These are phyloP conservation scores for Colletotrichum sp. DNA, from an alignment of 2,329 filamentous ascomycete genomes.

Conservation along the genomic window DNA sequence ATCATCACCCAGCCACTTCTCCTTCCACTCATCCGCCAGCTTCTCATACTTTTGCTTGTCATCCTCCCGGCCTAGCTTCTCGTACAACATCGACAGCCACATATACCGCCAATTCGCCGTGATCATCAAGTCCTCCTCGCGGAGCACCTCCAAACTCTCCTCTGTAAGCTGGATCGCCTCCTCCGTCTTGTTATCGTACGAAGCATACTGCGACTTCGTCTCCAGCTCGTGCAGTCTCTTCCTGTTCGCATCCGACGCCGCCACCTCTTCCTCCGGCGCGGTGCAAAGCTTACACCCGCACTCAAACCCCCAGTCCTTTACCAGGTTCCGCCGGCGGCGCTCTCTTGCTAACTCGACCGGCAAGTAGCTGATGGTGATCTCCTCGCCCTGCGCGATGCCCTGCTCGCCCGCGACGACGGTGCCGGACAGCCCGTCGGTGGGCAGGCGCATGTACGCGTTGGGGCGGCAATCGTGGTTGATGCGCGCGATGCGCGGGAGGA, in stretches of 20 bases:
- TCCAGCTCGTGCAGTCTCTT: slow-evolving; percentile 27
- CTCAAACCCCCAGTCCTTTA: slow-evolving; percentile 31
- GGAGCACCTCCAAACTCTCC: slow-evolving; percentile 27
- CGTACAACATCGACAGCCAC: slow-evolving; percentile 24
- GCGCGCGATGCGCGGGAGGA: slow-evolving; percentile 27
- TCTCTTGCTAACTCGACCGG: slow-evolving; percentile 24
- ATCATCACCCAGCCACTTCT: not conserved
- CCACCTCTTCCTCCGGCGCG: slow-evolving; percentile 29
- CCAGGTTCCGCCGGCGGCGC: slow-evolving; percentile 27
- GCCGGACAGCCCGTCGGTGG: slow-evolving; percentile 23
- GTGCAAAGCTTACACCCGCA: slow-evolving; percentile 32
- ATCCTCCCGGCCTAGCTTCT: not conserved
- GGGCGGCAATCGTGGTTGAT: not conserved
- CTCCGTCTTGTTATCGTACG: slow-evolving; percentile 25
- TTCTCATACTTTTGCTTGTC: not conserved
- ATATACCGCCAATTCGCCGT: slow-evolving; percentile 32
- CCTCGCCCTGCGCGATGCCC: slow-evolving; percentile 30
- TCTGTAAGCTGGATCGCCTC: slow-evolving; percentile 28
- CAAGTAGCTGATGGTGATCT: slow-evolving; percentile 30
- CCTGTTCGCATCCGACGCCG: slow-evolving; percentile 32
- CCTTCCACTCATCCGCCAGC: not conserved
- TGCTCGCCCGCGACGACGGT: slow-evolving; percentile 28
- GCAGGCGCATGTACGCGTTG: slow-evolving; percentile 33
- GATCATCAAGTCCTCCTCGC: slow-evolving; percentile 28
- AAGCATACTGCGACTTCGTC: slow-evolving; percentile 25